A percentile compares a stretch with the other conserved stretches of the same genome.
phyloP scores from a whole-genome alignment of 805 yeast species.

The Yarrowia sp. region DNA sequence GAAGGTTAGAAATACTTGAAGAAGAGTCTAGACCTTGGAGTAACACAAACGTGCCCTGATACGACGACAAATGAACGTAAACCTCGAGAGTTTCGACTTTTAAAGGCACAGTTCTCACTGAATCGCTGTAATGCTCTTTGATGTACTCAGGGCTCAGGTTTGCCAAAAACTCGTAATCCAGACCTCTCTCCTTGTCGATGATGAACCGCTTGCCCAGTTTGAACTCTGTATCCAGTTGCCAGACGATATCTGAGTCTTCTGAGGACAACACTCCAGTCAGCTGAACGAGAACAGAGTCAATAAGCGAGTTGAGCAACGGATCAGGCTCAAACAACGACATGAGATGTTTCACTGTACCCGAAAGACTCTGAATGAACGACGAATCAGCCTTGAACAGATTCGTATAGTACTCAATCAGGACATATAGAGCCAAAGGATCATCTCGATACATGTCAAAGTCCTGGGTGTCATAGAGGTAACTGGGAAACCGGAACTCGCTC shows the following conservation, averaged over 20 bases:
- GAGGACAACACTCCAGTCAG: not conserved
- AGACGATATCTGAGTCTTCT: not conserved
- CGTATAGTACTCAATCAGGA: conserved; percentile 26
- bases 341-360: not conserved
- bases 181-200: conserved; percentile 20
- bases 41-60: conserved; percentile 4
- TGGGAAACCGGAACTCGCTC: conserved; percentile 7
- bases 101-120: not conserved
- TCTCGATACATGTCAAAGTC: conserved; percentile 18
- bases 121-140: not conserved
- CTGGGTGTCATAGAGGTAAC: conserved; percentile 8
- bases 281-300: conserved; percentile 23
- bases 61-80: conserved; percentile 3
- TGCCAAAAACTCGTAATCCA: conserved; percentile 23
- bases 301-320: conserved; percentile 2
- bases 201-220: conserved; percentile 19
- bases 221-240: conserved; percentile 4
- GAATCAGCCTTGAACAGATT: conserved; percentile 24
- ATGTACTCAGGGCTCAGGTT: conserved; percentile 14
- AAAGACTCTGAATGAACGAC: not conserved
- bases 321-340: conserved; percentile 24
- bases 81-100: conserved; percentile 16
- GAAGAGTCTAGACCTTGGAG: conserved; percentile 3
- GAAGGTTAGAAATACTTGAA: not conserved
- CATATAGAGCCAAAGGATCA: conserved; percentile 32